These are phyloP conservation scores for Apiotrichum veenhuisii DNA, from an alignment of 1,284 basidiomycete genomes.

Conservation along the genomic window DNA sequence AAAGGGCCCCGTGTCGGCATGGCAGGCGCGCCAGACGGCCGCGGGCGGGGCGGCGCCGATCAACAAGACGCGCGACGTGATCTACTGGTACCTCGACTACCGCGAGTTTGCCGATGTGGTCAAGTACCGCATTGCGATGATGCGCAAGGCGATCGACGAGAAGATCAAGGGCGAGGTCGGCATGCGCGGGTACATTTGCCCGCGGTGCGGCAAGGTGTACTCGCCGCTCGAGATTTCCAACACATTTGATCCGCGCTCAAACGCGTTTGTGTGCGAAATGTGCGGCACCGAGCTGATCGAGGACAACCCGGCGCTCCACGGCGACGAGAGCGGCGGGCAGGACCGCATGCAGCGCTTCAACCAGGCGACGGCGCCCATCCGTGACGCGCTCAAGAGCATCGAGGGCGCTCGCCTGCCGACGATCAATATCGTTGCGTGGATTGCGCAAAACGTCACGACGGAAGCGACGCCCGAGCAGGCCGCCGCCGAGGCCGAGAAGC, in stretches of 20 bases:
- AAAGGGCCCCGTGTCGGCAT: constrained; percentile 32
- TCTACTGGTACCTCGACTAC: constrained; percentile 97
- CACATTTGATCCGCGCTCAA: constrained; percentile 55
- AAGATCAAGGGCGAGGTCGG: constrained; percentile 81
- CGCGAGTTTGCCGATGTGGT: constrained; percentile 93
- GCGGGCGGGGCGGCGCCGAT: constrained; percentile 7
- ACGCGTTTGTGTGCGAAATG: constrained; percentile 50
- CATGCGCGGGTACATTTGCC: constrained; percentile 93
- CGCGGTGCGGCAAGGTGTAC: constrained; percentile 79
- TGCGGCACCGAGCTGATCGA: constrained; percentile 77
- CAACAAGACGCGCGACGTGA: constrained; percentile 42
- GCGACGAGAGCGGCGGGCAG: constrained; percentile 35
- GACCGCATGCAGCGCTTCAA: constrained; percentile 96
- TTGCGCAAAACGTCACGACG: constrained; percentile 41
- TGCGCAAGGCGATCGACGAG: constrained; percentile 83
- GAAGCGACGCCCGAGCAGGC: constrained; percentile 63
- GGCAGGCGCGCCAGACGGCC: constrained; percentile 22
- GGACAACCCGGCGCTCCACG: constrained; percentile 62
- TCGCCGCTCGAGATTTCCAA: constrained; percentile 81
- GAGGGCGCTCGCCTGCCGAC: constrained; percentile 58
- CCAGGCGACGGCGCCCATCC: constrained; percentile 79
- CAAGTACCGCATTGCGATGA: constrained; percentile 95
- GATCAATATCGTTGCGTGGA: constrained; percentile 43
- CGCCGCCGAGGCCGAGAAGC: constrained; percentile 57
- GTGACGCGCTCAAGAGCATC: constrained; percentile 79